phyloP scores from a whole-genome alignment of 345 rosid species.

The Rhizophora mangle region DNA sequence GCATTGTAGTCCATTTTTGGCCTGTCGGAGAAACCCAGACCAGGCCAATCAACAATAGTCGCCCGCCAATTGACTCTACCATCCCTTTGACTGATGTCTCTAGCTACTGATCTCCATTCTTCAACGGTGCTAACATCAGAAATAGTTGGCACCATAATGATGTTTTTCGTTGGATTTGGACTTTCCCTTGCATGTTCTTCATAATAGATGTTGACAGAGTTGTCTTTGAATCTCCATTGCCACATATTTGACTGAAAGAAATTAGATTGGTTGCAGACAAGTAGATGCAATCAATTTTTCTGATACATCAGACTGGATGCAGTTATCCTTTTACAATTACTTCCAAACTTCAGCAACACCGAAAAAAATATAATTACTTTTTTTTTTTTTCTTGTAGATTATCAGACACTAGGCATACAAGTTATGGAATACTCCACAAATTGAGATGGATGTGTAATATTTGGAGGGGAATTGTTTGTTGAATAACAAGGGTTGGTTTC shows the following conservation, averaged over 20 bases:
- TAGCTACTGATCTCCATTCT: constrained; percentile 92
- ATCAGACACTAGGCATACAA: too few relatives aligned
- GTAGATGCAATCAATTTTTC: too few relatives aligned
- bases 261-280: background rate
- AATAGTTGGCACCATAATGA: constrained; percentile 83
- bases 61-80: constrained; percentile 64
- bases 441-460: too few relatives aligned
- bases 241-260: constrained; percentile 51
- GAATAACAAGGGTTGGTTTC: too few relatives aligned
- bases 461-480: too few relatives aligned
- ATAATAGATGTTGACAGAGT: constrained; percentile 52
- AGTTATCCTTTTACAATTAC: too few relatives aligned
- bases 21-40: constrained; percentile 76
- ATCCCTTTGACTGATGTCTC: constrained; percentile 55
- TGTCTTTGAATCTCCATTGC: constrained; percentile 78
- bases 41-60: constrained; percentile 93
- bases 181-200: constrained; percentile 64
- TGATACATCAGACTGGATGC: too few relatives aligned
- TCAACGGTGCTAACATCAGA: constrained; percentile 95
- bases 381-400: too few relatives aligned
- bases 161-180: constrained; percentile 49
- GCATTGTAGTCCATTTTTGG: constrained; percentile 80
- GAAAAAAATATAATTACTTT: too few relatives aligned
- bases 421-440: too few relatives aligned
- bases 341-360: too few relatives aligned